These are phyloP conservation scores for Pichia cactophila DNA, from an alignment of 1,139 yeast species.

Conservation along the genomic window DNA sequence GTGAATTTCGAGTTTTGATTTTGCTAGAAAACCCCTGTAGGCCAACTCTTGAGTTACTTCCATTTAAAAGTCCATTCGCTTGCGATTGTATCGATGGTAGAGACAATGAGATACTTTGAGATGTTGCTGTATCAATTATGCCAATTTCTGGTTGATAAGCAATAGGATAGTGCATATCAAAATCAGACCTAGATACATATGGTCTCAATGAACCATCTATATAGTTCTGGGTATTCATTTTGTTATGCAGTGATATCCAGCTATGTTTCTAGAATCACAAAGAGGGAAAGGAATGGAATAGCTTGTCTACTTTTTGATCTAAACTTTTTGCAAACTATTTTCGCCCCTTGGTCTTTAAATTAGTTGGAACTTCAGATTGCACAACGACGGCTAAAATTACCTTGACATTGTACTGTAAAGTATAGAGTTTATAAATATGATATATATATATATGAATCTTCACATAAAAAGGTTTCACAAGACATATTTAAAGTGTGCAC, in stretches of 20 bases:
- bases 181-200: conserved; percentile 24
- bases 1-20: conserved; percentile 8
- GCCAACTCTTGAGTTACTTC: conserved; percentile 11
- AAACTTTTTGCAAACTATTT: not conserved
- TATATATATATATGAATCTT: too few species aligned
- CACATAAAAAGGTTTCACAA: too few species aligned
- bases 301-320: too few species aligned
- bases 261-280: too few species aligned
- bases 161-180: conserved; percentile 27
- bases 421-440: not conserved
- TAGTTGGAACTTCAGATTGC: too few species aligned
- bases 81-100: conserved; percentile 23
- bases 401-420: too few species aligned
- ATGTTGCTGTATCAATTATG: conserved; percentile 27
- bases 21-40: conserved; percentile 15
- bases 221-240: conserved; percentile 20
- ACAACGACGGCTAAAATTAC: too few species aligned
- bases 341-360: not conserved
- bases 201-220: conserved; percentile 25
- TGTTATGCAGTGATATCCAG: not conserved
- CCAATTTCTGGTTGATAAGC: conserved; percentile 28
- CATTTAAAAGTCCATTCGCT: conserved; percentile 6
- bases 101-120: conserved; percentile 26
- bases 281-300: not conserved
- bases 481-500: too few species aligned